Evolutionary conservation across 306 rosid genomes (phyloP), one percentile per base, ranked within the genome.

Genomic region (Pterocarpus macrocarpus): DNA sequence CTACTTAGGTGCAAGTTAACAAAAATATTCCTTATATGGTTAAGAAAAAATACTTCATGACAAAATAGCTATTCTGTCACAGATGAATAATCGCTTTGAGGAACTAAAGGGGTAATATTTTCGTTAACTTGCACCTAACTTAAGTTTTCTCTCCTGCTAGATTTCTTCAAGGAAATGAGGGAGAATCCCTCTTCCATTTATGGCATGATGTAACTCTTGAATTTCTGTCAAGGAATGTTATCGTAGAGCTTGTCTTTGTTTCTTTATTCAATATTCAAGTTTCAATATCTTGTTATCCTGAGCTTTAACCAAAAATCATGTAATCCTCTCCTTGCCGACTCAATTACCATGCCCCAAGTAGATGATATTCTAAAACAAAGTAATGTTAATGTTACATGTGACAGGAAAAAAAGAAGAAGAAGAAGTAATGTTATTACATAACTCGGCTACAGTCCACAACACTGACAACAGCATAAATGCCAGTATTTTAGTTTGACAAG

Each of bases 1-100:
- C 76, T 84, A 73, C 50, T 68, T 11, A 43, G 86, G 85, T 81
- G 90, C 85, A 87, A 87, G 90, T 87, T 87, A 87, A 77, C 80
- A 38, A 81, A 87, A 87, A 84, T 87, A 84, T 87, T 87, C 52
- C 79, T 79, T 12, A 50, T 52, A 80, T 80, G 70, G 82, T 71
- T 86, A 44, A 28, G 53, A 64, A 69, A 81, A 41, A 47, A 8
- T 11, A 39, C 9, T 12, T 22, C 17, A 59, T 35, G 11, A 71
- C 66, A 72, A 36, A 63, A 64, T 39, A 73, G 15, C 52, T 55
- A 35, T 14, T 39, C 8, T 36, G 30, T 41, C 57, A 30, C 76
- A 82, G 83, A 84, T 76, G 78, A 70, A 78, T 70, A 57, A 64
- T 63, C 2, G 16, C 4, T 68, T 84, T 64, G 84, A 79, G 66